Base-by-base conservation (phyloP, 176 grass and related monocot species). In the Oryza rufipogon region DNA sequence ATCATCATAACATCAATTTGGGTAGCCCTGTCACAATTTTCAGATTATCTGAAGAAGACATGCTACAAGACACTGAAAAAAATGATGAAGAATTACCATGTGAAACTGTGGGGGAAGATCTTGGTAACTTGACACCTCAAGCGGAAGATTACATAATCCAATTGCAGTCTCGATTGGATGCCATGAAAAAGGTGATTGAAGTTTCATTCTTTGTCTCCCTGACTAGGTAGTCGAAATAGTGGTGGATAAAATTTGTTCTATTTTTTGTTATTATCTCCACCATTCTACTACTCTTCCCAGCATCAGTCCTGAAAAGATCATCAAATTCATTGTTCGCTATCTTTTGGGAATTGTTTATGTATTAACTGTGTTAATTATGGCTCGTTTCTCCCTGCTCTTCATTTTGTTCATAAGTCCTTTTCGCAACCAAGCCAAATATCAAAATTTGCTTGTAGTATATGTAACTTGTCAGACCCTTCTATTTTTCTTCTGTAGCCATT, bases 151-250 rank as follows among this genome's bases (percentile, higher is more conserved):
- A 92, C 69, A 95, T 95, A 81, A 74, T 86, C 81, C 51, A 48
- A 28, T 87, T 98, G 49, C 96, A 95, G 71, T 88, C 91, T 95
- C 89, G 86, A 79, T 73, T 95, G 87, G 88, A 94, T 89, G 90
- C 87, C 47, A 86, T 90, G 76, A 89, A 92, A 92, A 95, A 95
- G 91, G 96, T 94, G 86, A 45, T 33, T 34, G 2, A 83, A 83
- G 9, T 54, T 9, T 80, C 54, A 75, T 44, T 63, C 44, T 45
- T 64, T 13, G 70, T 87, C 34, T 63, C 10, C 7, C 33, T 70
- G 16, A 75, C 80, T 73, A 60, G 47, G 19, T 49, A 46, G 46
- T 47, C 52, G 51, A 63, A 70, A 76, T 68, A 70, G 30, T 63
- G 23, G 22, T 13, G 39, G 66, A 66, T 39, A 26, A 26, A 64